Evolutionary conservation across 2,329 filamentous ascomycete species (phyloP), one percentile per base, ranked within the genome.

Genomic region (Ophiobolus disseminans): DNA sequence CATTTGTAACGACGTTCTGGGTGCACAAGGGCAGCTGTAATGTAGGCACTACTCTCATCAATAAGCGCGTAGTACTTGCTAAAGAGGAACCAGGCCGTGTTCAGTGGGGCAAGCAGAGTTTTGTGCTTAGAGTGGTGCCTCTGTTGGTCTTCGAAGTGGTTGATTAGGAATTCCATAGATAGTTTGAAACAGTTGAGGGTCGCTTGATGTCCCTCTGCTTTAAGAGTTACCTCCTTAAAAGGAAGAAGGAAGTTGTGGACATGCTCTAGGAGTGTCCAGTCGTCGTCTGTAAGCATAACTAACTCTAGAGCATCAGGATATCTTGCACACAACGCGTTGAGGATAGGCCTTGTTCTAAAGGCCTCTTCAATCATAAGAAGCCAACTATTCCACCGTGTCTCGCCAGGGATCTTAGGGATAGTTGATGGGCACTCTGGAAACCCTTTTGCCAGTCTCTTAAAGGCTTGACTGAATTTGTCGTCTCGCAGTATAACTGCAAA

Each of bases 181-280:
- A 32, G 30, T 31, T 45, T 25, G 4, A 50, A 17, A 14, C 17
- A 47, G 41, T 47, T 35, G 17, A 54, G 19, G 26, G 40, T 40
- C 26, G 38, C 40, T 14, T 32, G 13, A 43, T 40, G 13, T 30
- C 47, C 42, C 40, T 50, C n/a, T 31, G 13, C 26, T 9, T 41
- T 14, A 6, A 50, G 35, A 26, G 47, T 54, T 30, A 38, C 50
- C 30, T 32, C 19, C 11, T 54, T 5, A 36, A 54, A 54, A n/a
- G 36, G 43, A 8, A 43, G 31, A 10, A 54, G 37, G 31, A 50
- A 41, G 9, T 4, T 47, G 10, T 41, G 41, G 38, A 50, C 23
- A 26, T 26, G 23, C 11, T 26, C 23, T 26, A 26, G 23, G 11
- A 26, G 23, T 6, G 23, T 11, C 23, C 11, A 26, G 23, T 26